Evolutionary conservation across 164 flowering plant genomes (phyloP).

Genomic region (Cinnamomum micranthum): DNA sequence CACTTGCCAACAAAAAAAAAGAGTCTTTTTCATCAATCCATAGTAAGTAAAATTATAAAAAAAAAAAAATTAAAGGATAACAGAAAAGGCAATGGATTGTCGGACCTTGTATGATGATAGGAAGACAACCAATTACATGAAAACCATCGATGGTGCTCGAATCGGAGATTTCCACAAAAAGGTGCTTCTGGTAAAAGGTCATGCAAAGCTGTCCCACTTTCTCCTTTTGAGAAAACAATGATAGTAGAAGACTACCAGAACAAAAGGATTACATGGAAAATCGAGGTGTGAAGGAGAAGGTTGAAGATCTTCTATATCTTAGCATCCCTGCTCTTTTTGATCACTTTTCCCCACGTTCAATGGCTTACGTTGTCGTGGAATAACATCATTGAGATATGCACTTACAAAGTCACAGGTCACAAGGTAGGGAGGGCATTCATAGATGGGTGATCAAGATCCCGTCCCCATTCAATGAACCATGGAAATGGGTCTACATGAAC

Average conservation of each 20-base stretch:
- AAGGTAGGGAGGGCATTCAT: no score
- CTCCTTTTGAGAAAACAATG: neutral
- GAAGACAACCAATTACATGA: neutral
- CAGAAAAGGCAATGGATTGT: neutral
- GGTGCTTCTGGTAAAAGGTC: neutral
- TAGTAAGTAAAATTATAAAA: neutral
- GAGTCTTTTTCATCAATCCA: neutral
- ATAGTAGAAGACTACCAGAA: neutral
- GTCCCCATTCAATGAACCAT: no score
- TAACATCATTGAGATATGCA: no score
- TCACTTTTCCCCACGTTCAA: neutral
- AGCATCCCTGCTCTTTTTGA: neutral
- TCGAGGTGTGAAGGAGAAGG: neutral
- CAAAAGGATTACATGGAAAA: no score
- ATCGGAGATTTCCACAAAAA: neutral
- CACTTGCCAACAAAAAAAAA: neutral
- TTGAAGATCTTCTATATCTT: neutral
- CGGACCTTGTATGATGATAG: neutral
- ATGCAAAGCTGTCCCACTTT: neutral
- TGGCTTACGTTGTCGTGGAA: neutral
- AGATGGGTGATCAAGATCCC: no score
- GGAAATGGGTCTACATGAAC: no score
- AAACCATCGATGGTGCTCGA: slow-evolving; percentile 9
- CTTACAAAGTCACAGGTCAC: no score
- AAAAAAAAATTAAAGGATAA: neutral